phyloP scores from a whole-genome alignment of 164 flowering plant species.

The Pachysandra terminalis region DNA sequence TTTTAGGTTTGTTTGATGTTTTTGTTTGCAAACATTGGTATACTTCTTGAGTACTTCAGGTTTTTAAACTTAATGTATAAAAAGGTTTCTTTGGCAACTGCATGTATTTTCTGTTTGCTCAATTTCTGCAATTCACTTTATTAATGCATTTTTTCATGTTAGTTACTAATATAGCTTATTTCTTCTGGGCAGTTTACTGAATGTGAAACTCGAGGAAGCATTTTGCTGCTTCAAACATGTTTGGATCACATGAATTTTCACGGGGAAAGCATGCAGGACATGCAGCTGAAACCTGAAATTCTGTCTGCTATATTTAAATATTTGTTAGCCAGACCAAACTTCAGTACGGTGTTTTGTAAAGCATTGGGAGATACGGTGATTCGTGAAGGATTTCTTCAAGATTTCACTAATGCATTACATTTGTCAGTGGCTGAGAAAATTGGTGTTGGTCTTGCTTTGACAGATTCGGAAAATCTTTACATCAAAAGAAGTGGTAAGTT shows the following conservation, averaged over 20 bases:
- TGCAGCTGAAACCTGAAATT: conserved; percentile 38
- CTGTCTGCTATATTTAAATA: conserved; percentile 44
- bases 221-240: conserved; percentile 59
- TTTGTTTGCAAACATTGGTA: no score
- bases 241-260: conserved; percentile 45
- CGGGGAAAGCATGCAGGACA: conserved; percentile 34
- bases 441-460: conserved; percentile 77
- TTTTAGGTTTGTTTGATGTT: no score
- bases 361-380: conserved; percentile 38
- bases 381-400: conserved; percentile 49
- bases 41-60: no score
- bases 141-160: conserved; percentile 1
- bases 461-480: conserved; percentile 62
- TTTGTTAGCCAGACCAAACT: conserved; percentile 61
- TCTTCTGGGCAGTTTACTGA: conserved; percentile 49
- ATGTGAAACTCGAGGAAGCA: conserved; percentile 69
- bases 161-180: conserved; percentile 1
- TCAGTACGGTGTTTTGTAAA: conserved; percentile 58
- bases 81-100: background rate
- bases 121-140: background rate
- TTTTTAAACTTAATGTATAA: no score
- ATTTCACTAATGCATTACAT: conserved; percentile 49
- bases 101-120: background rate
- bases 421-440: conserved; percentile 70
- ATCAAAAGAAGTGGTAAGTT: conserved; percentile 58